A percentile compares a stretch with the other conserved stretches of the same genome.
Evolutionary conservation across 139 green algal genomes (phyloP).

Genomic region (Chlamydomonas incerta): DNA sequence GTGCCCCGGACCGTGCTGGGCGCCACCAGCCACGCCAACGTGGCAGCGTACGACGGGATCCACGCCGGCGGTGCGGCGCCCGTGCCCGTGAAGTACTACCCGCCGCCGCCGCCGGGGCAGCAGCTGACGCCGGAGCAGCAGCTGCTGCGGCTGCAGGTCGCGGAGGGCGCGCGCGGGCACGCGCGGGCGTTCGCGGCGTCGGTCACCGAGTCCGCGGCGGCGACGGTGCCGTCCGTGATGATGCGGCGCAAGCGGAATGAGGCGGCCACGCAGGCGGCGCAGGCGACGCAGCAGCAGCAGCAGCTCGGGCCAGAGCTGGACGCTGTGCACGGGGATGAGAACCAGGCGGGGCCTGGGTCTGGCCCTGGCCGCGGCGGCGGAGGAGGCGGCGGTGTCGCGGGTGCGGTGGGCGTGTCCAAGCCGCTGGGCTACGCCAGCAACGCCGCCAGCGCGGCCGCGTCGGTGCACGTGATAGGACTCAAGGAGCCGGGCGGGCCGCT

Average conservation of each 20-base stretch:
- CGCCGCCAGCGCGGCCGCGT: conserved; percentile 21
- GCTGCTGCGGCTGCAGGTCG: neutral
- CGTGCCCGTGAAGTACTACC: conserved; percentile 38
- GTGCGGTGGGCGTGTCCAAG: neutral
- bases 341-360: neutral
- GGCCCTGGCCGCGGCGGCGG: neutral
- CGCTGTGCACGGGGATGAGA: neutral
- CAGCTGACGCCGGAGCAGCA: neutral
- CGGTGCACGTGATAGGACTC: conserved; percentile 11
- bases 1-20: conserved; percentile 28
- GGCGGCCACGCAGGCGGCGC: conserved; percentile 3
- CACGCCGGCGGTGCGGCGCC: neutral
- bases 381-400: neutral
- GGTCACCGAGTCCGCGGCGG: conserved; percentile 2
- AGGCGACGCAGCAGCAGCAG: too few species aligned
- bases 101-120: conserved; percentile 2
- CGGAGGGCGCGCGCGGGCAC: neutral
- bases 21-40: neutral
- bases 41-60: conserved; percentile 14
- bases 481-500: conserved; percentile 14
- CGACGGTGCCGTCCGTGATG: conserved; percentile 28
- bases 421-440: conserved; percentile 12
- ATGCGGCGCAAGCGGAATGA: neutral
- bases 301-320: neutral
- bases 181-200: conserved; percentile 19